Evolutionary conservation across 345 rosid species (phyloP).

Genomic region (Camelina laxa): DNA sequence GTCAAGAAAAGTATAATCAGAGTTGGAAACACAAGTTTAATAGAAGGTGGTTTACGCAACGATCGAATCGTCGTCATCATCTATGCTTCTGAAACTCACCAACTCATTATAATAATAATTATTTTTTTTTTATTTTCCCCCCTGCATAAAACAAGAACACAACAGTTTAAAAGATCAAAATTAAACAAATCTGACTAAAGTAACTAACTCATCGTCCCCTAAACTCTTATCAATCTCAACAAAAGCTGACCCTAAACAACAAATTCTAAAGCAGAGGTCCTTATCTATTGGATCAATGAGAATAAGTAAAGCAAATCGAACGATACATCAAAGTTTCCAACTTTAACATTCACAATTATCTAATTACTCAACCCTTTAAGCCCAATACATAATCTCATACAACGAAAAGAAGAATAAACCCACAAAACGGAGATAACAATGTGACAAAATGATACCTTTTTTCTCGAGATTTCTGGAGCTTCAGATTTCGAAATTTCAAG

Average conservation of each 20-base stretch:
- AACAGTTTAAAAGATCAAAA: not conserved
- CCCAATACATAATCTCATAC: not conserved
- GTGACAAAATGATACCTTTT: not conserved
- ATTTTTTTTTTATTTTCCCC: too few species aligned
- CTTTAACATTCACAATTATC: not conserved
- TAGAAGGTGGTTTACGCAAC: slow-evolving; percentile 44
- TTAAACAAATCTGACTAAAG: not conserved
- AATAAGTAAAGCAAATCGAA: not conserved
- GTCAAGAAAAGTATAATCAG: slow-evolving; percentile 58
- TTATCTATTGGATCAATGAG: not conserved
- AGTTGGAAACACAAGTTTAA: slow-evolving; percentile 41
- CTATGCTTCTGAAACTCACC: not conserved
- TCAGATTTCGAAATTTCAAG: not conserved
- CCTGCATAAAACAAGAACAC: slow-evolving; percentile 13
- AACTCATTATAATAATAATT: slow-evolving; percentile 9
- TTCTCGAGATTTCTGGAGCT: not conserved
- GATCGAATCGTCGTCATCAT: slow-evolving; percentile 72
- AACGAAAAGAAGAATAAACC: not conserved
- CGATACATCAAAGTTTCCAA: not conserved
- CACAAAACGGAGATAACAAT: not conserved
- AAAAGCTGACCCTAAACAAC: not conserved
- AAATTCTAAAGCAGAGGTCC: not conserved
- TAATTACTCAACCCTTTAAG: not conserved
- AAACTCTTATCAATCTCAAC: not conserved
- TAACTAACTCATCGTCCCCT: not conserved